Evolutionary conservation across 2,329 filamentous ascomycete genomes (phyloP), one percentile per base, ranked within the genome.

Genomic region (Claviceps quebecensis): DNA sequence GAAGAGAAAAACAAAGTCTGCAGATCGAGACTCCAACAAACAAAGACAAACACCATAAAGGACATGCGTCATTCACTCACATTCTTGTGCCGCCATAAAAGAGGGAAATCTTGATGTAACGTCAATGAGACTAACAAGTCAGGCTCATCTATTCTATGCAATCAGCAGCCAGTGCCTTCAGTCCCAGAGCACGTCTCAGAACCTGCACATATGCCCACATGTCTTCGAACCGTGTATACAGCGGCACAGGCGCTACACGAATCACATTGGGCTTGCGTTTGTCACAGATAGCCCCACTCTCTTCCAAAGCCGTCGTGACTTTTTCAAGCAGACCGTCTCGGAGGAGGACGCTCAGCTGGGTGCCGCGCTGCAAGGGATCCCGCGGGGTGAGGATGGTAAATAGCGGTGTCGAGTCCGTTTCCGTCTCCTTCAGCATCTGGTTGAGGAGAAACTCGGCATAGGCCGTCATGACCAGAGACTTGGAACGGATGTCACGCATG

Each of bases 251-350:
- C 2, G 89, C 87, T 1, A 94, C 81, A 1, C 89, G 74, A 48
- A 95, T 83, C 16, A 95, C 89, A 62, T 90, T 83, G 1, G 90
- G 89, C 65, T 86, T 87, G 53, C 89, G 74, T 73, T 93, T 86
- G 63, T 95, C 89, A 39, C 86, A 81, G 1, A 94, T 77, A 2
- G 93, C 81, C 1, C 84, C 86, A 1, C 78, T 75, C 13, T 78
- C 74, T 58, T 86, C 79, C 29, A 95, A 65, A 29, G 73, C 74
- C 44, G 72, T 69, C 53, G 80, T 74, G 2, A 94, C 79, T 6
- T 63, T 63, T n/a, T 91, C 86, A 51, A 95, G 67, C 49, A 93
- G 61, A 0, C 84, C 87, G 1, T 78, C 73, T 17, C 75, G 69
- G 17, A 95, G 71, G 48, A 84, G 65, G 8, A 95, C 68, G 61